phyloP scores from a whole-genome alignment of 495 filamentous ascomycete genomes.

The Xylaria venustula region DNA sequence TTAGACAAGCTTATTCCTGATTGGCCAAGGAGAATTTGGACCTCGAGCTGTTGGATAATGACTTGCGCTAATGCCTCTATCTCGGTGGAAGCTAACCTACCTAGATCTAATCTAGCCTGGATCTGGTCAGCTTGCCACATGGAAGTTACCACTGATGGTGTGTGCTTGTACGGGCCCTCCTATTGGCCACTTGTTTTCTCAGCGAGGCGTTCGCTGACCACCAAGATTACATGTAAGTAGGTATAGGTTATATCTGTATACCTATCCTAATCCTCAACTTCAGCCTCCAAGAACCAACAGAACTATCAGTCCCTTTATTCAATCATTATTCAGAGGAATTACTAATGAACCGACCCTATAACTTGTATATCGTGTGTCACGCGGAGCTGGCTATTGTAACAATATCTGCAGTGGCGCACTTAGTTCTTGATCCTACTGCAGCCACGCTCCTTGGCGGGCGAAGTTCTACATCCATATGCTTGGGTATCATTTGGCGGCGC shows the following conservation, averaged over 20 bases:
- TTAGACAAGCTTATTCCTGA: constrained; percentile 4
- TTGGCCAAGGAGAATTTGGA: not conserved
- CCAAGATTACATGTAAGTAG: no score
- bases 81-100: not conserved
- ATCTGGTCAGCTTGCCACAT: not conserved
- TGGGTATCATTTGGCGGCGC: no score
- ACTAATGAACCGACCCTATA: not conserved
- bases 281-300: not conserved
- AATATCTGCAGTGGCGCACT: no score
- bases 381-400: no score
- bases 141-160: not conserved
- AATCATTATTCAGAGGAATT: not conserved
- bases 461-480: no score
- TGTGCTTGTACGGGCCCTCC: not conserved
- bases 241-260: not conserved
- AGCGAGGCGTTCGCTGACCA: not conserved
- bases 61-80: not conserved
- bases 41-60: not conserved
- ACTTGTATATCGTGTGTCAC: no score
- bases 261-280: not conserved
- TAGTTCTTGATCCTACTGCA: not conserved
- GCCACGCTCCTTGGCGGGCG: not conserved
- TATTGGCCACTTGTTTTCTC: not conserved
- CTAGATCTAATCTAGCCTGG: not conserved
- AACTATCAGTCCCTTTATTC: not conserved